Base-by-base conservation (phyloP, 352 stramenopile genomes). In the Blastocystis sp. region DNA sequence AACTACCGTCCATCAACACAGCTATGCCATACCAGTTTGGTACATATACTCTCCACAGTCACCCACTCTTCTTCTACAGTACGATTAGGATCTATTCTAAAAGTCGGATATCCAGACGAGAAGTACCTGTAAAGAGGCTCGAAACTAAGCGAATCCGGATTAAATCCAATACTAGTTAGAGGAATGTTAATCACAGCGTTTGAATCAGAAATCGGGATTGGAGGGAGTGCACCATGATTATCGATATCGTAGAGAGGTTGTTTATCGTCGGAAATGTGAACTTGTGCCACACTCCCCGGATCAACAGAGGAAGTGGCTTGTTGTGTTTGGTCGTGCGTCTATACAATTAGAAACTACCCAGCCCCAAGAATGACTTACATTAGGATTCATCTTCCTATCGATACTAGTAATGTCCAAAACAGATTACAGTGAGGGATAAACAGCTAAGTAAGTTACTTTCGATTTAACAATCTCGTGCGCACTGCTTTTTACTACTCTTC, bases 11-110 rank as follows among this genome's bases (percentile, higher is more conserved):
- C 43, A 3, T 34, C 41, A 5, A 39, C 26, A 65, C 7, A 65
- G 26, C 26, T 7, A 24, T 37, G 5, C 3, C 18, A 30, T 41
- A 85, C 73, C 3, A 85, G 11, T 24, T 66, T 62, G 18, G 73
- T 43, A 39, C 73, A 85, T 6, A 53, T 85, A 13, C n/a, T 43
- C 26, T 85, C 73, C 7, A 85, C 63, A n/a, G 30, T 34, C n/a
- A 53, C 30, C 73, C 73, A 85, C 53, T 85, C 73, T 7, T 85
- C 73, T 26, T 85, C 73, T 47, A 68, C 56, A 54, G n/a, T 56
- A 16, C 55, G 43, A 41, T n/a, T 55, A 1, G 73, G 59, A 43
- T 85, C 53, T 3, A 85, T 85, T 66, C 73, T 85, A 69, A 34
- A 9, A 34, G 20, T 68, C 5, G 63, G 9, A 43, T 7, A 47